Percentiles rank a stretch among this genome's conserved stretches.
Conservation (phyloP, 768 basidiomycete species). For the Hygrophorus russula region DNA sequence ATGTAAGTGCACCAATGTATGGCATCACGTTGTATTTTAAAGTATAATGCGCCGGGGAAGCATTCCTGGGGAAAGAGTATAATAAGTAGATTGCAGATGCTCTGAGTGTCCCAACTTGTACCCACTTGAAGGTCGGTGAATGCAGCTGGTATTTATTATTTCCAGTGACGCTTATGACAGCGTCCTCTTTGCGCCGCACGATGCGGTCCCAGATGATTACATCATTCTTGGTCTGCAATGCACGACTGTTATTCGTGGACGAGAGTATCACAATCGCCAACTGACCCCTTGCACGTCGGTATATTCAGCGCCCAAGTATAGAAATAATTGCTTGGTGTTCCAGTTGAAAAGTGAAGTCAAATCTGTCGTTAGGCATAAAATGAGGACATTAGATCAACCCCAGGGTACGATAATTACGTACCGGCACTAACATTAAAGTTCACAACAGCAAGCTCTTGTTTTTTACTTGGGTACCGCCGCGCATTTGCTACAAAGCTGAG, state of each 20-base stretch:
- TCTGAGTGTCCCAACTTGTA: constrained; percentile 10
- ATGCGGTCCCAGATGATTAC: constrained; percentile 93
- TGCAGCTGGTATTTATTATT: constrained; percentile 82
- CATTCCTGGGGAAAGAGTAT: constrained; percentile 35
- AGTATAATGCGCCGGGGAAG: constrained; percentile 52
- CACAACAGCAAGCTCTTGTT: constrained; percentile 71
- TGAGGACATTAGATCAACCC: neutral
- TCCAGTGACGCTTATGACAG: constrained; percentile 48
- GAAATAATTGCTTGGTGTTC: constrained; percentile 94
- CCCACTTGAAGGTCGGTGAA: constrained; percentile 65
- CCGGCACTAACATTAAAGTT: constrained; percentile 78
- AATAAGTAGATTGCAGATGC: constrained; percentile 6
- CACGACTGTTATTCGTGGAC: constrained; percentile 3
- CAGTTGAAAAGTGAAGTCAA: constrained; percentile 79
- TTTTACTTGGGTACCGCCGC: constrained; percentile 43
- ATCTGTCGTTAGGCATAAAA: constrained; percentile 34
- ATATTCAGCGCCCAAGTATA: constrained; percentile 83
- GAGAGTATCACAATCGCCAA: constrained; percentile 1
- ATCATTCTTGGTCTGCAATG: constrained; percentile 49
- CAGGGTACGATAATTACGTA: constrained; percentile 19
- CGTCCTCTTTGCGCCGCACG: constrained; percentile 69
- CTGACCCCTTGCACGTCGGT: constrained; percentile 61
- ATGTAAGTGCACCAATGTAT: constrained; percentile 68
- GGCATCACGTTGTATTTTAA: constrained; percentile 91
- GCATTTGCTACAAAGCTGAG: constrained; percentile 35